Evolutionary conservation across 2,329 filamentous ascomycete genomes (phyloP), one percentile per base, ranked within the genome.

Genomic region (Colletotrichum destructivum): DNA sequence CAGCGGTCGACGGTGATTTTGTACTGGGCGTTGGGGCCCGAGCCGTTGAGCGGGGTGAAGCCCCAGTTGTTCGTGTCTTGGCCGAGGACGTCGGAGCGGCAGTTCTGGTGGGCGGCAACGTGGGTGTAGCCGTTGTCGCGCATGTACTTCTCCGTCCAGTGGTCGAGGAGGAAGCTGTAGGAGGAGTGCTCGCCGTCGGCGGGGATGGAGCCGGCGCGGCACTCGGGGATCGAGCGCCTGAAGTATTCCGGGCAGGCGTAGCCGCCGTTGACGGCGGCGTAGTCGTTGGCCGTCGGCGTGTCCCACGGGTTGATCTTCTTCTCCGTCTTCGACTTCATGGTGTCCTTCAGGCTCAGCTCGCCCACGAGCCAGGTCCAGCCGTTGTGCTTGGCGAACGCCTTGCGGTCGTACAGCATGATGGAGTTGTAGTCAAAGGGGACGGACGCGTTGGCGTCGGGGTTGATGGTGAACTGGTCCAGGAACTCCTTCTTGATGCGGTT

Each of bases 381-480:
- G 63, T 59, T 66, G 35, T n/a, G 12, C 31, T 44, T 68, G 18
- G 59, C 42, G 26, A 55, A 62, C 21, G 26, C 65, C 15, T 62
- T 62, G n/a, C 18, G 23, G 5, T 40, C 9, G 60, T 57, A 69
- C 3, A 69, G 21, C 66, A 69, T 69, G 61, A 69, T 51, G 13
- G 66, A 69, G 44, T 69, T 69, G 44, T 69, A 69, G 66, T 69
- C 66, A 2, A 69, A 69, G 1, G 66, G 66, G 1, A 69, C 12
- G 4, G 66, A 69, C 2, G 31, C 49, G 18, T 57, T 18, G 12
- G 66, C 65, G 5, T 5, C 2, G 7, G 1, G 0, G 1, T 21
- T 1, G 26, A 56, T 51, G 2, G 4, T 8, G 21, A 57, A 69
- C 44, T 65, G 60, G 9, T 35, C 12, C 23, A 44, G 2, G 3